Percentiles rank a stretch among this genome's conserved stretches.
Conservation (phyloP, 2,329 filamentous ascomycete genomes). For the Graphilbum fragrans region DNA sequence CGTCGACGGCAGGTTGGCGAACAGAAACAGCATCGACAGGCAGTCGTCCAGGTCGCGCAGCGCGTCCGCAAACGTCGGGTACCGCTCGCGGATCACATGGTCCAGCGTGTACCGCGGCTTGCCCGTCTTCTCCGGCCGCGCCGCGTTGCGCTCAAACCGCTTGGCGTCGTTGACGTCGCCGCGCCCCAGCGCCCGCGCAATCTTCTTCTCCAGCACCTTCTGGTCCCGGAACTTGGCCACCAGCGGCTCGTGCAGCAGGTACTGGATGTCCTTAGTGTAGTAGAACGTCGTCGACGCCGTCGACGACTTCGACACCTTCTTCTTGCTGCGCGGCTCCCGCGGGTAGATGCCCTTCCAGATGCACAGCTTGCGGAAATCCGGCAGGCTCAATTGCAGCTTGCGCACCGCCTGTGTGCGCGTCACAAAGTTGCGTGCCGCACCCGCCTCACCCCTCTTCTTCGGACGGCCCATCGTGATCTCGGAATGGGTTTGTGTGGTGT, state of each 20-base stretch:
- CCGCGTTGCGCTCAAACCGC: constrained; percentile 75
- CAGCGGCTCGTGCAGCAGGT: constrained; percentile 90
- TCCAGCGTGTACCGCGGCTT: constrained; percentile 85
- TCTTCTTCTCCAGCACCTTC: constrained; percentile 96
- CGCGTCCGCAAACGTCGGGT: constrained; percentile 92
- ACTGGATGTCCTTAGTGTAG: constrained; percentile 92
- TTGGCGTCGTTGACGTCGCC: constrained; percentile 84
- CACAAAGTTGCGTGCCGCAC: constrained; percentile 96
- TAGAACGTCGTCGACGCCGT: constrained; percentile 88
- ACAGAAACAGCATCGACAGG: constrained; percentile 91
- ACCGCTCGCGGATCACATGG: constrained; percentile 95
- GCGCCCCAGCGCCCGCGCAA: constrained; percentile 78
- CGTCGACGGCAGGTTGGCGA: constrained; percentile 89
- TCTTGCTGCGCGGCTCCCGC: constrained; percentile 90
- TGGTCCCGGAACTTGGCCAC: constrained; percentile 93
- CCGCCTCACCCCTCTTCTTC: constrained; percentile 87
- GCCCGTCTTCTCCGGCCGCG: constrained; percentile 78
- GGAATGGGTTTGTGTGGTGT: not conserved
- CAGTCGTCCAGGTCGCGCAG: constrained; percentile 93
- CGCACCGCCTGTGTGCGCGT: constrained; percentile 93
- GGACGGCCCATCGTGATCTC: constrained; percentile 53
- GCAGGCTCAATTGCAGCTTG: constrained; percentile 93
- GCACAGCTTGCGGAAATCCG: constrained; percentile 94
- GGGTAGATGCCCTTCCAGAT: constrained; percentile 99
- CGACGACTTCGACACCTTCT: constrained; percentile 87